These are phyloP conservation scores for Myrica gale DNA, from an alignment of 306 rosid genomes.

Conservation along the genomic window DNA sequence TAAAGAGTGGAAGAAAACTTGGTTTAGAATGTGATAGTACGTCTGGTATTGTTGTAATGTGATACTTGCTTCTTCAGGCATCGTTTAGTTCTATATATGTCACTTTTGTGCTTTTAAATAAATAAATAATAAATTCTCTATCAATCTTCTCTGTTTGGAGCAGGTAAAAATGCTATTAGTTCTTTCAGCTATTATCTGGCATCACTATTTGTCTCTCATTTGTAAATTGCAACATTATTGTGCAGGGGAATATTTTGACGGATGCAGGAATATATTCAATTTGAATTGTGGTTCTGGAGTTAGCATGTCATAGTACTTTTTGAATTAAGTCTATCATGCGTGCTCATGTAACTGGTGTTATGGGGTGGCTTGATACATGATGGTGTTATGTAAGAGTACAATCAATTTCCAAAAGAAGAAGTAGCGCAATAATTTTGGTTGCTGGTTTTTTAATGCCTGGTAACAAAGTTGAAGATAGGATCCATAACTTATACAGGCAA, in stretches of 20 bases:
- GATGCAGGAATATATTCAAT: neutral
- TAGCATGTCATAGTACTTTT: neutral
- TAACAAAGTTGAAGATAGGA: constrained; percentile 45
- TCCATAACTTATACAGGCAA: constrained; percentile 30
- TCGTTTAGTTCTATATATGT: neutral
- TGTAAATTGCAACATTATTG: neutral
- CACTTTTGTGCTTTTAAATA: neutral
- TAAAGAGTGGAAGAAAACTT: neutral
- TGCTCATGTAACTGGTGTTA: neutral
- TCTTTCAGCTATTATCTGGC: neutral
- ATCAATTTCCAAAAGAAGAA: constrained; percentile 7
- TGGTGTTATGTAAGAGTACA: constrained; percentile 3
- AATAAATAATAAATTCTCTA: neutral
- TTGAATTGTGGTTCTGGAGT: neutral
- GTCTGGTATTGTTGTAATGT: neutral
- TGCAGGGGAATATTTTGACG: neutral
- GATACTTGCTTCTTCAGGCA: neutral
- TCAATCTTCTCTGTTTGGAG: neutral
- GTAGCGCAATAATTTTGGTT: constrained; percentile 24
- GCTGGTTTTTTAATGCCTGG: constrained; percentile 44
- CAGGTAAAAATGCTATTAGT: neutral
- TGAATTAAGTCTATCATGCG: neutral
- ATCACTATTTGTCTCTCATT: neutral
- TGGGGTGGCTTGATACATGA: neutral
- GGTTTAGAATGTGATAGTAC: neutral